Evolutionary conservation across 2,329 filamentous ascomycete species (phyloP), one percentile per base, ranked within the genome.

Genomic region (Aspergillus eucalypticola): DNA sequence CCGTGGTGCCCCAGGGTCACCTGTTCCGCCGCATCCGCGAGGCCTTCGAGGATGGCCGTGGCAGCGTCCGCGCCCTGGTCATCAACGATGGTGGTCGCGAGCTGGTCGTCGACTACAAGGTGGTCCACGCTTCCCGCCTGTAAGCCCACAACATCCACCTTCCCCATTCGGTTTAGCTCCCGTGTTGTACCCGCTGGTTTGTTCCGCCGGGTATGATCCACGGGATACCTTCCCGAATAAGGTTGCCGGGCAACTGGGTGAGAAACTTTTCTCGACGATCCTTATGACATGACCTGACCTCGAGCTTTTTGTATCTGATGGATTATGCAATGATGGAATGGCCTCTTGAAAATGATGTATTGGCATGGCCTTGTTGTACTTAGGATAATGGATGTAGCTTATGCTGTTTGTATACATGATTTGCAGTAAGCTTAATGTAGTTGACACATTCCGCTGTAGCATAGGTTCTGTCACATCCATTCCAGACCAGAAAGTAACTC

Each of bases 21-120:
- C 88, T 99, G 69, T 91, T 89, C 84, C 78, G 82, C 68, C 91
- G 93, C 72, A 90, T 99, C 68, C 82, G 86, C 72, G 86, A 90
- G 69, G 87, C 92, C 68, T 99, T 97, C 80, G 88, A 91, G 81
- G 89, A 91, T 70, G 95, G 95, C 77, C 91, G 93, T 77, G 95
- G 95, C 79, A 92, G 88, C 76, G 90, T 99, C 75, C 91, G 95
- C 71, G 92, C 96, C 74, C 88, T 98, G 64, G 95, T 99, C 79
- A 93, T 99, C 82, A 92, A 88, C 79, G 95, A 99, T 80, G 85
- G 89, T 73, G 93, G 92, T 72, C 88, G 90, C 73, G 95, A 99
- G 88, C 88, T 99, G 75, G 93, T 90, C 71, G 95, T 99, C 71
- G 95, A 99, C 87, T 95, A 96, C 88, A 98, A 97, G 90, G 90